Evolutionary conservation across 352 stramenopile genomes (phyloP), one percentile per base, ranked within the genome.

Genomic region (Phytopythium montanum): DNA sequence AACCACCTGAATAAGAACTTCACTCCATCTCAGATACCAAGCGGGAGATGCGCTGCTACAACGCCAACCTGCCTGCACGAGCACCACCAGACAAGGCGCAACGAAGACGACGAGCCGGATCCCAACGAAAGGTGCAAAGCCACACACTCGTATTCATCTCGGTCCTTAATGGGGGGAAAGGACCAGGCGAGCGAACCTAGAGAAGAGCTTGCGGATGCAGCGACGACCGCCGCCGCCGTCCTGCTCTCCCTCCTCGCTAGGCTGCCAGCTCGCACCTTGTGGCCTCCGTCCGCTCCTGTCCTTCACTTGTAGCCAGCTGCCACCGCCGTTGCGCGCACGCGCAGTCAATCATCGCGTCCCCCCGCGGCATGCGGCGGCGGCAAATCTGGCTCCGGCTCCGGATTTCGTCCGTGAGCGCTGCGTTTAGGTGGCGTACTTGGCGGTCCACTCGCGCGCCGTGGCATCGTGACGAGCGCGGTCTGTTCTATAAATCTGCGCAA

Each of bases 381-480:
- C 48, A 19, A 2, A 26, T 16, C 46, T 16, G 12, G 25, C 12
- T 33, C 14, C 33, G 33, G 38, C n/a, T 33, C 23, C 5, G 16
- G n/a, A n/a, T 13, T 12, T 29, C 8, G 21, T 38, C 51, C 33
- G 33, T 13, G 31, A 10, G 51, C 31, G 23, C 10, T 16, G 9
- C 33, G 16, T 12, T 56, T 98, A 99, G 94, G 98, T 99, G 62
- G 96, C 96, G 83, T 99, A 99, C 83, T 99, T 99, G 66, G 92
- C 95, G 55, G 95, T 99, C 96, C 96, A 99, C 81, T 99, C 96
- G 67, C 95, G 86, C 36, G 97, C 97, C 54, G 92, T 99, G 54
- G 88, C 95, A 66, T 99, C 97, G 75, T 99, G 95, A 66, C 90
- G 85, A 34, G 85, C 79, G 70, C 86, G 85, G 75, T 97, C 87